Percentiles rank a stretch among this genome's conserved stretches.
Evolutionary conservation across 192 early-diverging fungal species (phyloP).

Genomic region (Backusella morwellensis): DNA sequence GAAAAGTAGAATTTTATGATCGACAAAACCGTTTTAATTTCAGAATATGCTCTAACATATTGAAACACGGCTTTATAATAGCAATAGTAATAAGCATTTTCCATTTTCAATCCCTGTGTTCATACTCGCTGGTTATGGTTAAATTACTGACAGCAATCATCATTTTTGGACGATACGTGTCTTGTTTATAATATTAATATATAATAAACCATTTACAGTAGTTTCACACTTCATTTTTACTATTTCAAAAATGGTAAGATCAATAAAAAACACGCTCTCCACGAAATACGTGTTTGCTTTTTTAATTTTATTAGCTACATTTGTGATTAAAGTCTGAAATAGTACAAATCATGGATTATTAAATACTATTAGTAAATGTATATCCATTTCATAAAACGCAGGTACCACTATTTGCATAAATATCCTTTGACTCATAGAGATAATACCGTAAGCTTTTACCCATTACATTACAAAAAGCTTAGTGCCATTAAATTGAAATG

Average conservation of each 20-base stretch:
- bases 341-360: background rate
- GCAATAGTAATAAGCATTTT: background rate
- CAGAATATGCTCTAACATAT: background rate
- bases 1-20: background rate
- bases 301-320: background rate
- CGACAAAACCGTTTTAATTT: background rate
- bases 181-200: background rate
- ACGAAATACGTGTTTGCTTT: background rate
- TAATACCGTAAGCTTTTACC: too few relatives aligned
- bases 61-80: background rate
- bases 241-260: background rate
- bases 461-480: too few relatives aligned
- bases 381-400: background rate
- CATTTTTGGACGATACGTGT: background rate
- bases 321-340: too few relatives aligned
- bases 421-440: too few relatives aligned
- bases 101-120: background rate
- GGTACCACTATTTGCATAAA: background rate
- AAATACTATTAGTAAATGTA: background rate
- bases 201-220: background rate
- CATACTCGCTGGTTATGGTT: background rate
- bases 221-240: background rate
- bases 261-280: background rate
- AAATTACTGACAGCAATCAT: background rate
- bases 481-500: too few relatives aligned